phyloP scores from a whole-genome alignment of 2,329 filamentous ascomycete species.

The Arthroderma uncinatum region DNA sequence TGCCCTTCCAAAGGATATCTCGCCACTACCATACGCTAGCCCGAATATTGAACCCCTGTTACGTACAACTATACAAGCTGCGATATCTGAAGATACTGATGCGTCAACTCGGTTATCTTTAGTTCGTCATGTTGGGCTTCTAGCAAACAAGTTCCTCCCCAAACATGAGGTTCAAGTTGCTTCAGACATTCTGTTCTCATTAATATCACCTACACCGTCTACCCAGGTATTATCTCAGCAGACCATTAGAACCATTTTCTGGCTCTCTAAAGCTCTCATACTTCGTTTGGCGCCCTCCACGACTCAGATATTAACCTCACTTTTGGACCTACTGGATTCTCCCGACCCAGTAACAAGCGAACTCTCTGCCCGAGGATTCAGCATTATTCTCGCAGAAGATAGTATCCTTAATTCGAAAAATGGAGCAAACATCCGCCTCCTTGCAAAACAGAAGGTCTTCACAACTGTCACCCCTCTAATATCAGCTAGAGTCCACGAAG shows the following conservation, averaged over 20 bases:
- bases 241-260: constrained; percentile 47
- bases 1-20: constrained; percentile 35
- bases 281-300: constrained; percentile 42
- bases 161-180: constrained; percentile 24
- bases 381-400: constrained; percentile 48
- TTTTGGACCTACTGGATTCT: constrained; percentile 36
- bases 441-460: constrained; percentile 55
- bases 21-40: constrained; percentile 23
- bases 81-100: constrained; percentile 22
- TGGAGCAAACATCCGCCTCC: constrained; percentile 49
- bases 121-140: constrained; percentile 33
- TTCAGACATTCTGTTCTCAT: constrained; percentile 24
- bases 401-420: constrained; percentile 51
- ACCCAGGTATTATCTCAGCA: constrained; percentile 23
- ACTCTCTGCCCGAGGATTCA: constrained; percentile 46
- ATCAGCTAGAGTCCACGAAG: constrained; percentile 40
- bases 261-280: constrained; percentile 50
- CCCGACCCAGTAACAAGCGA: constrained; percentile 39
- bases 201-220: constrained; percentile 18
- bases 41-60: constrained; percentile 27
- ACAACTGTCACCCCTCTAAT: constrained; percentile 48
- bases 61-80: constrained; percentile 26
- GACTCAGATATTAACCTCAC: constrained; percentile 41
- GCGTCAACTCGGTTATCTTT: constrained; percentile 31
- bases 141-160: constrained; percentile 34